Evolutionary conservation across 148 eudicot species (phyloP).

Genomic region (Beta vulgaris): DNA sequence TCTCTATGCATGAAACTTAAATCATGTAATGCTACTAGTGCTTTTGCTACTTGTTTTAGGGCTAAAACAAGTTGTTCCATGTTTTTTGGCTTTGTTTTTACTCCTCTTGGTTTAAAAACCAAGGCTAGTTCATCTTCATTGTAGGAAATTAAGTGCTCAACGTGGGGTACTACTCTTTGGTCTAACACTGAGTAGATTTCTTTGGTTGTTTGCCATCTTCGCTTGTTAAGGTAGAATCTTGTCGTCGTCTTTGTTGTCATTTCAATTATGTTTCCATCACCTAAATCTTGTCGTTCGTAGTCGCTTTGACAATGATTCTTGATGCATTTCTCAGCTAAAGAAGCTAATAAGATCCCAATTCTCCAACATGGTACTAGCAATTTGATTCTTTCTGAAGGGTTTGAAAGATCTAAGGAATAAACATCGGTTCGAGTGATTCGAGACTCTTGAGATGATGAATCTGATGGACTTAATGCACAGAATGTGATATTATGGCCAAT

Average conservation of each 20-base stretch:
- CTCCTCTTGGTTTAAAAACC: slow-evolving; percentile 64
- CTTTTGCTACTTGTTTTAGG: slow-evolving; percentile 68
- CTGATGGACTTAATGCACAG: slow-evolving; percentile 57
- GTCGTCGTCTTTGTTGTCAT: slow-evolving; percentile 50
- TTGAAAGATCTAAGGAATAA: slow-evolving; percentile 50
- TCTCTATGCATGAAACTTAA: slow-evolving; percentile 81
- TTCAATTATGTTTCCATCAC: slow-evolving; percentile 47
- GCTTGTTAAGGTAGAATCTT: slow-evolving; percentile 42
- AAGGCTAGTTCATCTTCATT: slow-evolving; percentile 46
- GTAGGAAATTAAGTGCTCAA: slow-evolving; percentile 36
- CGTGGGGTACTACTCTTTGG: slow-evolving; percentile 48
- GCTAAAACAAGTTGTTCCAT: slow-evolving; percentile 56
- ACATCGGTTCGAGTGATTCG: slow-evolving; percentile 57
- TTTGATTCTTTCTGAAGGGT: slow-evolving; percentile 56
- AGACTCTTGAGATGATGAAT: slow-evolving; percentile 4
- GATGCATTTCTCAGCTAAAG: slow-evolving; percentile 61
- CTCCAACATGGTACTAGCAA: slow-evolving; percentile 76
- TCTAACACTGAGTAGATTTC: slow-evolving; percentile 68
- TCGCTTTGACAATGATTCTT: slow-evolving; percentile 40
- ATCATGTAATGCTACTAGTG: slow-evolving; percentile 76
- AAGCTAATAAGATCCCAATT: slow-evolving; percentile 57
- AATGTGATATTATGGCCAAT: slow-evolving; percentile 66
- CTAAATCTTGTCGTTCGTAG: slow-evolving; percentile 42
- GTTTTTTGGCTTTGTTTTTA: slow-evolving; percentile 44
- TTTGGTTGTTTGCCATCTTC: slow-evolving; percentile 54